These are phyloP conservation scores for Aspergillus carlsbadensis DNA, from an alignment of 495 filamentous ascomycete genomes.

Conservation along the genomic window DNA sequence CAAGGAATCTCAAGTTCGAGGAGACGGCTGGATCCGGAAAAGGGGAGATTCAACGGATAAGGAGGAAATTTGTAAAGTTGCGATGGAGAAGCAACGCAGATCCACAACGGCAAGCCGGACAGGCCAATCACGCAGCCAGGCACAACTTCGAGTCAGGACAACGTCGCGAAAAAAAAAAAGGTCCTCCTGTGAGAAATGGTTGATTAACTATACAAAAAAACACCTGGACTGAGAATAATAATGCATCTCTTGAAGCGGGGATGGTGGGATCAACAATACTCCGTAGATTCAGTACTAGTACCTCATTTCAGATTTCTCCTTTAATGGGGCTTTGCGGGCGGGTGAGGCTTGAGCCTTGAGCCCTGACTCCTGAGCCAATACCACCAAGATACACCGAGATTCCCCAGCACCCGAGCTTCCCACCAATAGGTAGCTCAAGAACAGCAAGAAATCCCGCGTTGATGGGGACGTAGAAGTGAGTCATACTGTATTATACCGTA, in stretches of 20 bases:
- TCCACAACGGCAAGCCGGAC: neutral
- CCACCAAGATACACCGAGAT: no score
- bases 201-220: neutral
- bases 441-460: no score
- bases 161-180: neutral
- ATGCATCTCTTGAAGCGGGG: neutral
- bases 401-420: no score
- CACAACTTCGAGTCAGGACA: no score
- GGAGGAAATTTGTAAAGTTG: conserved; percentile 2
- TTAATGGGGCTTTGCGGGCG: neutral
- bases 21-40: conserved; percentile 6
- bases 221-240: no score
- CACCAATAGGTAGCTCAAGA: no score
- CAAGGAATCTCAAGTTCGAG: neutral
- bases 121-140: neutral
- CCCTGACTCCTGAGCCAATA: no score
- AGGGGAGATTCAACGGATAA: conserved; percentile 1
- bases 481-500: no score
- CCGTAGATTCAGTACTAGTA: neutral
- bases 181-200: neutral
- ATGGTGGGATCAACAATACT: conserved; percentile 4
- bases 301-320: neutral
- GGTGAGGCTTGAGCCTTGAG: neutral
- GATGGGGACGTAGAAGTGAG: no score
- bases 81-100: neutral